Percentiles rank a stretch among this genome's conserved stretches.
Evolutionary conservation across 2,329 filamentous ascomycete species (phyloP).

Genomic region (Nannizzia gypsea): DNA sequence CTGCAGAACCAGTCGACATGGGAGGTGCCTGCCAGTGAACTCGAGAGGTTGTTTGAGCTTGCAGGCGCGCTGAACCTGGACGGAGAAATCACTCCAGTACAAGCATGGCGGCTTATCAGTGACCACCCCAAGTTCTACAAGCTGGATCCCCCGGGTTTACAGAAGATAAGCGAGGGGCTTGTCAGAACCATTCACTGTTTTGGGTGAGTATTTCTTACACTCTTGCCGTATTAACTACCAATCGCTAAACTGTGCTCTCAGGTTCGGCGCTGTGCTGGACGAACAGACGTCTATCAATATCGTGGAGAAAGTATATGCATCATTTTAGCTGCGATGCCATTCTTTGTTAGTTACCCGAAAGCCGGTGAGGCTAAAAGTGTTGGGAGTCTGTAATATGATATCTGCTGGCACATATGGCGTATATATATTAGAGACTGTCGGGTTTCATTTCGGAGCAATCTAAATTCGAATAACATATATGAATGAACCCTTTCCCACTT

Average conservation of each 20-base stretch:
- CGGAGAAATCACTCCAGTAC: conserved; percentile 31
- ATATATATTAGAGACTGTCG: too few relatives aligned
- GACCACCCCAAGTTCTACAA: conserved; percentile 23
- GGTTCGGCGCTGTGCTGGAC: conserved; percentile 20
- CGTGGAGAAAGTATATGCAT: conserved; percentile 9
- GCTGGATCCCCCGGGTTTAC: conserved; percentile 21
- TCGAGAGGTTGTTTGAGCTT: conserved; percentile 20
- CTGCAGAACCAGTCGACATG: conserved; percentile 15
- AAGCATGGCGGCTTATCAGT: conserved; percentile 30
- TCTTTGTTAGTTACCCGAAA: too few relatives aligned
- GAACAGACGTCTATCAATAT: conserved; percentile 15
- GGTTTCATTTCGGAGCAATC: too few relatives aligned
- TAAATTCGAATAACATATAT: too few relatives aligned
- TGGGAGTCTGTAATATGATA: too few relatives aligned
- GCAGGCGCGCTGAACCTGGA: conserved; percentile 17
- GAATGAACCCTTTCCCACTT: too few relatives aligned
- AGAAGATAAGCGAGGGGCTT: conserved; percentile 20
- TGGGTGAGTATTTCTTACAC: conserved; percentile 22
- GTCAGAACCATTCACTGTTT: conserved; percentile 28
- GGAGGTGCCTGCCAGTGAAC: conserved; percentile 19
- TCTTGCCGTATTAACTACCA: not conserved
- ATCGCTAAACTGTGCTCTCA: too few relatives aligned
- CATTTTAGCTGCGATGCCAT: conserved; percentile 13
- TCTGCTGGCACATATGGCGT: too few relatives aligned
- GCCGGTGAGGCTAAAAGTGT: too few relatives aligned